Base-by-base conservation (phyloP, 2,329 filamentous ascomycete species). In the Tolypocladium ophioglossoides region DNA sequence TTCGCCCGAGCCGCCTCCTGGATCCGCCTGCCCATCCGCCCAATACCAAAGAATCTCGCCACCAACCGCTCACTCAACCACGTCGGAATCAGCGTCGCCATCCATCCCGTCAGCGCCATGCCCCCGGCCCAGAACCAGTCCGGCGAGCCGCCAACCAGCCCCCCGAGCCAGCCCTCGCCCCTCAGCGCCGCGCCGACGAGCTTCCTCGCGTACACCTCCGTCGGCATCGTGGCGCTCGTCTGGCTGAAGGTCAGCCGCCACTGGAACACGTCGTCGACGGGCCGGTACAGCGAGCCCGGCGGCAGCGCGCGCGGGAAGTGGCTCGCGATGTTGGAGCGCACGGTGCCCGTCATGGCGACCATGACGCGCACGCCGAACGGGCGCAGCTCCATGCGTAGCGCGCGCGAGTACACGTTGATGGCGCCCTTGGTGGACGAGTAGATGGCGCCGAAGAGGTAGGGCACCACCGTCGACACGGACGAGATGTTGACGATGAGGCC, bases 351-450 rank as follows among this genome's bases (percentile, higher is more conserved):
- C 69, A 80, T 74, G 61, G 75, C 75, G 20, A 80, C 73, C 73
- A 80, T 80, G 64, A 82, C 79, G 58, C 79, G 75, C 11, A 82
- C 78, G 59, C 72, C 71, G 48, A 80, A 76, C 1, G 78, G 79
- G 47, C 71, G 70, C 41, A 83, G 70, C 59, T 83, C 79, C 51
- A 78, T 66, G 27, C 79, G 76, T 34, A 82, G 67, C 0, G 72
- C 74, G 55, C 78, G 77, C 48, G 77, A 79, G 68, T 79, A 82
- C 3, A 72, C 68, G 54, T 72, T 72, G 38, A 82, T 67, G 51
- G 79, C 79, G 52, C 73, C 77, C 70, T 82, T 83, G 62, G 71
- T 73, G n/a, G 78, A 78, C 58, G 74, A 74, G 69, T 82, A 82
- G 55, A 75, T 72, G 52, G 74, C 70, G 22, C 74, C 76, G 59